A percentile compares a stretch with the other conserved stretches of the same genome.
These are phyloP conservation scores for Neopestalotiopsis sp. DNA, from an alignment of 2,329 filamentous ascomycete genomes.

Conservation along the genomic window DNA sequence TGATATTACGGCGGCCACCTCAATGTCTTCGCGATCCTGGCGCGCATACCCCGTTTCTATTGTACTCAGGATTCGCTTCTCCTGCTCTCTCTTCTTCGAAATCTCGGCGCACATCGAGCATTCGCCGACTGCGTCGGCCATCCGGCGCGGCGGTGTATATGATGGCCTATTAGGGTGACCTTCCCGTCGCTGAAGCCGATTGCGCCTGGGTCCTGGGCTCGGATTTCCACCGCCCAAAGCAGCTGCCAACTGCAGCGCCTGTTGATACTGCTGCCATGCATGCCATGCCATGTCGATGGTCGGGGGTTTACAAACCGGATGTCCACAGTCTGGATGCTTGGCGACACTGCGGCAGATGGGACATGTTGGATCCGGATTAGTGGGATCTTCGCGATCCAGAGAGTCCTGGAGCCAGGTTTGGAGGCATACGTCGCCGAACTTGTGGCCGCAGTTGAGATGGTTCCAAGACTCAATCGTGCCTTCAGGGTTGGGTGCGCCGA, in stretches of 20 bases:
- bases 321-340: conserved; percentile 35
- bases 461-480: conserved; percentile 46
- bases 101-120: conserved; percentile 32
- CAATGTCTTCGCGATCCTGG: neutral
- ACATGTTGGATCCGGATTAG: conserved; percentile 37
- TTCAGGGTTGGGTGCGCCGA: conserved; percentile 42
- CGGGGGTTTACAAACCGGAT: conserved; percentile 27
- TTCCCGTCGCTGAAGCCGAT: conserved; percentile 28
- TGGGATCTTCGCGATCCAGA: conserved; percentile 37
- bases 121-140: conserved; percentile 32
- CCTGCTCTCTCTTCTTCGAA: conserved; percentile 27
- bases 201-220: conserved; percentile 19
- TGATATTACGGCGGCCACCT: neutral
- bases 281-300: conserved; percentile 20
- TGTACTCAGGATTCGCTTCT: conserved; percentile 21
- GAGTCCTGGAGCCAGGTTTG: conserved; percentile 45
- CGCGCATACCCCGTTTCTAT: conserved; percentile 1
- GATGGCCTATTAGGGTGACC: conserved; percentile 27
- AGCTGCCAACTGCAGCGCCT: neutral
- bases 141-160: conserved; percentile 18
- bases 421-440: conserved; percentile 48
- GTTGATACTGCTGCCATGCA: conserved; percentile 15
- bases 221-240: neutral
- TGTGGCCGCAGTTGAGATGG: conserved; percentile 46
- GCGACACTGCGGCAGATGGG: conserved; percentile 45